These are phyloP conservation scores for Pseudogymnoascus sp. DNA, from an alignment of 2,329 filamentous ascomycete species.

Conservation along the genomic window DNA sequence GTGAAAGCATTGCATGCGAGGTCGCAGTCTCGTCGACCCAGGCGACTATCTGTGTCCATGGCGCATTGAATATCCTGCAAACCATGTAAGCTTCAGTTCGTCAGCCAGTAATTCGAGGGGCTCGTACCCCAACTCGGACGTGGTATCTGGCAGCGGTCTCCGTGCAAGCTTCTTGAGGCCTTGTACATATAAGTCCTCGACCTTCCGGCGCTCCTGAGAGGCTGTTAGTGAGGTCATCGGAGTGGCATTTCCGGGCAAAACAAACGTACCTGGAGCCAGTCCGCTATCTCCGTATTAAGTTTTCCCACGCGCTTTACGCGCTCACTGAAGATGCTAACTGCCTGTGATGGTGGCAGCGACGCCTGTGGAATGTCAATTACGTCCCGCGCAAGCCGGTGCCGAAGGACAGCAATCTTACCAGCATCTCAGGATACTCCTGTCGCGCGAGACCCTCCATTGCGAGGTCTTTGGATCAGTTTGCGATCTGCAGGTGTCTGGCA, in stretches of 20 bases:
- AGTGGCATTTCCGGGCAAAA: background rate
- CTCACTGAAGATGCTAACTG: constrained; percentile 73
- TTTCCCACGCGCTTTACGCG: constrained; percentile 79
- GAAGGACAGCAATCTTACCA: constrained; percentile 55
- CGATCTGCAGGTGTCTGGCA: background rate
- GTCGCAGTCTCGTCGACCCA: constrained; percentile 73
- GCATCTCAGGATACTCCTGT: constrained; percentile 86
- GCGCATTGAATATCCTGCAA: constrained; percentile 72
- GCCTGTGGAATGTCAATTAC: constrained; percentile 45
- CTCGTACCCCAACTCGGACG: constrained; percentile 77
- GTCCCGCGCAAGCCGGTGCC: constrained; percentile 18
- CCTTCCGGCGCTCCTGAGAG: constrained; percentile 74
- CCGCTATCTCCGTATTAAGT: constrained; percentile 84
- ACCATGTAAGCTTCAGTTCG: constrained; percentile 18
- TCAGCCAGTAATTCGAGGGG: constrained; percentile 7
- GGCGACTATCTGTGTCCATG: constrained; percentile 81
- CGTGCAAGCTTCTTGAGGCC: constrained; percentile 73
- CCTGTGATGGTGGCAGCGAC: constrained; percentile 71
- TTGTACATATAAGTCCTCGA: constrained; percentile 84
- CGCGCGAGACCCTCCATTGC: constrained; percentile 70
- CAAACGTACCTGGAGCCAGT: constrained; percentile 78
- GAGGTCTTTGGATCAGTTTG: constrained; percentile 4
- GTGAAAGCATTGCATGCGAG: constrained; percentile 72
- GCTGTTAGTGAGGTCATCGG: constrained; percentile 19
- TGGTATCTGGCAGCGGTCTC: constrained; percentile 64